Conservation (phyloP, 257 asterid species). For the Datura wrightii region DNA sequence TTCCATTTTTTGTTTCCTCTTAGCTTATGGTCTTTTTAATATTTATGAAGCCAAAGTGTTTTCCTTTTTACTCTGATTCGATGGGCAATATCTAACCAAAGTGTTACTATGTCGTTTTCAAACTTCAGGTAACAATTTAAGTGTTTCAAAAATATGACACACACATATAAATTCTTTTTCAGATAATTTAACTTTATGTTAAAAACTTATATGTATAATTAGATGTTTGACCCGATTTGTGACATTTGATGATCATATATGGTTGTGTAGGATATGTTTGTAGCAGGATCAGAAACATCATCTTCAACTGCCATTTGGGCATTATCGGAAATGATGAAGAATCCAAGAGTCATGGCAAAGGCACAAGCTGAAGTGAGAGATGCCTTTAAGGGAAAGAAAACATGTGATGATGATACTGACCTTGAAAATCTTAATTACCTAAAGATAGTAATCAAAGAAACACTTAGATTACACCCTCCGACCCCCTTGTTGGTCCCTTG, state of each 20-base stretch:
- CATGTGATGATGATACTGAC: constrained; percentile 17
- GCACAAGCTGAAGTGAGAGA: too few species aligned
- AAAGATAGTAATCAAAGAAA: neutral
- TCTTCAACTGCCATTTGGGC: neutral
- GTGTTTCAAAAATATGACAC: too few species aligned
- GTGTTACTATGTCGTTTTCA: too few species aligned
- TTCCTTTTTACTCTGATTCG: too few species aligned
- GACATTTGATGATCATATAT: neutral
- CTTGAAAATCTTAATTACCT: constrained; percentile 7
- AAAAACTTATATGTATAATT: too few species aligned
- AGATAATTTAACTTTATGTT: too few species aligned
- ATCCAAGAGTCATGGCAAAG: neutral
- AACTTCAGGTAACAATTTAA: too few species aligned
- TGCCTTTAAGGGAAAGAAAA: neutral
- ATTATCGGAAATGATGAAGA: neutral
- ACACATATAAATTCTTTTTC: too few species aligned
- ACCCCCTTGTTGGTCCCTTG: constrained; percentile 30
- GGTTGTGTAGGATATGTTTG: neutral
- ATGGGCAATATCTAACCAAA: too few species aligned
- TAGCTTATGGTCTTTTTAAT: neutral
- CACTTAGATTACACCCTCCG: constrained; percentile 23
- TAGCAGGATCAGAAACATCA: constrained; percentile 1
- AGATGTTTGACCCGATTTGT: too few species aligned
- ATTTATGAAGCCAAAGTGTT: neutral
- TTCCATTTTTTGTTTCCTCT: neutral